Percentiles rank a stretch among this genome's conserved stretches.
phyloP scores from a whole-genome alignment of 768 basidiomycete genomes.

The Neoboletus magnificus region DNA sequence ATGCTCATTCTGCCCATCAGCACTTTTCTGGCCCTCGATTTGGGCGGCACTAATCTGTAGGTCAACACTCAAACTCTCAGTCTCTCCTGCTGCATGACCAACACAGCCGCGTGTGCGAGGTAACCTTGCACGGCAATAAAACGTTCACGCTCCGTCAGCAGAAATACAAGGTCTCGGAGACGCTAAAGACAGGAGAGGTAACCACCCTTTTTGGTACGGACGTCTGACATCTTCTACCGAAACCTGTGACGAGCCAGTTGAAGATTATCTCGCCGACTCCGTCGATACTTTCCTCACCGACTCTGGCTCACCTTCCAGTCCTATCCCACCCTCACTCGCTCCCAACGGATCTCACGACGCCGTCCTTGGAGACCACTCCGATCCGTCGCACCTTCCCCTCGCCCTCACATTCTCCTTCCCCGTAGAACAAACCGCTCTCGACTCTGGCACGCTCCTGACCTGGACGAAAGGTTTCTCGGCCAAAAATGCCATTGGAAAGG shows the following conservation, averaged over 20 bases:
- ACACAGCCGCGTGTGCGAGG: conserved; percentile 88
- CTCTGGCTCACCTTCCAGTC: conserved; percentile 27
- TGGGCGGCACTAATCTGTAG: conserved; percentile 97
- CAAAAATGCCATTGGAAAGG: conserved; percentile 84
- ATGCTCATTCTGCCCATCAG: conserved; percentile 39
- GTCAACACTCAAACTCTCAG: conserved; percentile 25
- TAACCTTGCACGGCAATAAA: conserved; percentile 84
- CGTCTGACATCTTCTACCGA: neutral
- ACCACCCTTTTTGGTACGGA: conserved; percentile 75
- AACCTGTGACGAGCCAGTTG: conserved; percentile 9
- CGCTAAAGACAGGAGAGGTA: conserved; percentile 91
- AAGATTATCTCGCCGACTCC: conserved; percentile 97
- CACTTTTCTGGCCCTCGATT: conserved; percentile 93
- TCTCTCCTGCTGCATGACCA: neutral
- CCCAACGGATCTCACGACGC: conserved; percentile 13
- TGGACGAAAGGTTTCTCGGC: conserved; percentile 98
- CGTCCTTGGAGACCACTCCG: conserved; percentile 19
- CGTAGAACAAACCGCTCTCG: conserved; percentile 93
- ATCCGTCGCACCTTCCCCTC: conserved; percentile 55
- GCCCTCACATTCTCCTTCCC: conserved; percentile 98
- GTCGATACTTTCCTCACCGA: conserved; percentile 91
- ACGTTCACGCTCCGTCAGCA: conserved; percentile 90
- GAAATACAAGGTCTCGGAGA: conserved; percentile 94
- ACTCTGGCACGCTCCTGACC: conserved; percentile 84
- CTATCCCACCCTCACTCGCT: conserved; percentile 27